Base-by-base conservation (phyloP, 768 basidiomycete genomes). In the Xerocomus spinulosus region DNA sequence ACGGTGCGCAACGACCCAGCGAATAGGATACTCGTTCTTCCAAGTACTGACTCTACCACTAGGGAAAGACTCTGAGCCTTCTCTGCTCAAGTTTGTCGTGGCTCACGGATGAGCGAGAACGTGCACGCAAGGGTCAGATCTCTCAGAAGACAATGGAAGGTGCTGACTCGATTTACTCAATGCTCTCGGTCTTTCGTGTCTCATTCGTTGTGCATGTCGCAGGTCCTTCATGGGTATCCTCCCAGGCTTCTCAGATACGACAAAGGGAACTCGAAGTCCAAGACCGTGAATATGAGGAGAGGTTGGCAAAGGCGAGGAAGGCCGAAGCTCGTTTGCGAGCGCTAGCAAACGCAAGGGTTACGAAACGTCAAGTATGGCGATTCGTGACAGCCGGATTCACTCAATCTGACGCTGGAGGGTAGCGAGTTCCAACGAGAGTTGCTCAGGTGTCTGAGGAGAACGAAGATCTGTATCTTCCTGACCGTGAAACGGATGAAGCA, bases 31-130 rank as follows among this genome's bases (percentile, higher is more conserved):
- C n/a, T 15, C 29, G 15, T 24, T 18, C 13, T 21, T 26, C 21
- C 1, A 48, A 12, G 42, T 14, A 17, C 23, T 48, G 40, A 52
- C 46, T 5, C 28, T 25, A 20, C 3, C n/a, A 18, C 2, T 58
- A 93, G 91, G 92, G 92, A 23, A 95, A 95, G 67, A 92, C 92
- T 0, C 68, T 92, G 28, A 88, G 83, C 58, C 72, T 94, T 14
- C 73, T 94, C 23, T 89, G 84, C 53, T 77, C 87, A 4, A 73
- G 85, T 9, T 66, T 93, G 33, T 80, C 84, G 1, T 94, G 87
- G 88, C 72, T 89, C 17, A 60, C 67, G 15, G 87, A 87, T 57
- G 81, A 88, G 52, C 79, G 78, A 52, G 73, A 79, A 38, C 81
- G 90, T 18, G 83, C 83, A 9, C 74, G 73, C 48, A 85, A 81